A percentile compares a stretch with the other conserved stretches of the same genome.
Evolutionary conservation across 108 stramenopile species (phyloP).

Genomic region (Cyclotella baltica): DNA sequence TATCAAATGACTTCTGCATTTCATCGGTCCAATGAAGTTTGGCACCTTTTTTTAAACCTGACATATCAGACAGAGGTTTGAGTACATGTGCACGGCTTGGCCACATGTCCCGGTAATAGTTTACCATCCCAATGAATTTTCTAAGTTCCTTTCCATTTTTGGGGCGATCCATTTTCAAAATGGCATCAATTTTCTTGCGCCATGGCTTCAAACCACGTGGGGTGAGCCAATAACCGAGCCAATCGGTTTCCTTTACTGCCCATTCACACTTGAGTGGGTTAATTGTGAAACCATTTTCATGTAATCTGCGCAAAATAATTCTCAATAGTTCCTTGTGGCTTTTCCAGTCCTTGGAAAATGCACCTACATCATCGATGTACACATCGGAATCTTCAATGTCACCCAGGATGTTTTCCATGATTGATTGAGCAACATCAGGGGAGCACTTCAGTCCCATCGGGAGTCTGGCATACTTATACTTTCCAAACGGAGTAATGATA

Average conservation of each 20-base stretch:
- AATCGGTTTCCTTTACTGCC: constrained; percentile 63
- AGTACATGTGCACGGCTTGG: constrained; percentile 56
- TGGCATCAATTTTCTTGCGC: constrained; percentile 56
- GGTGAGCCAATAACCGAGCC: constrained; percentile 68
- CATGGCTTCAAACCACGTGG: constrained; percentile 57
- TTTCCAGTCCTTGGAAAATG: constrained; percentile 19
- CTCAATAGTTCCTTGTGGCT: constrained; percentile 21
- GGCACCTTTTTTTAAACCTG: constrained; percentile 24
- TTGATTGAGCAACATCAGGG: constrained; percentile 47
- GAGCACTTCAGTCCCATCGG: constrained; percentile 5
- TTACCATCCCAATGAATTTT: constrained; percentile 53
- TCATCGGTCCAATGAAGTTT: constrained; percentile 38
- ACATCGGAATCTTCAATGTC: constrained; percentile 35
- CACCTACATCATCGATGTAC: constrained; percentile 51
- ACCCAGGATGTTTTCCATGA: constrained; percentile 42
- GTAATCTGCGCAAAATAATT: constrained; percentile 21
- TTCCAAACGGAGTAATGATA: constrained; percentile 42
- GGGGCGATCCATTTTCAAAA: constrained; percentile 40
- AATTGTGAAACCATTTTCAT: constrained; percentile 49
- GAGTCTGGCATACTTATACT: constrained; percentile 28
- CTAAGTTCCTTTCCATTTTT: constrained; percentile 33
- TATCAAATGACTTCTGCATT: constrained; percentile 45
- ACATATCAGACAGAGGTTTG: constrained; percentile 43
- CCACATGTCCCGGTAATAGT: constrained; percentile 56
- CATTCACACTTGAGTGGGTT: constrained; percentile 70